These are phyloP conservation scores for Ophiostoma ips DNA, from an alignment of 2,329 filamentous ascomycete genomes.

Conservation along the genomic window DNA sequence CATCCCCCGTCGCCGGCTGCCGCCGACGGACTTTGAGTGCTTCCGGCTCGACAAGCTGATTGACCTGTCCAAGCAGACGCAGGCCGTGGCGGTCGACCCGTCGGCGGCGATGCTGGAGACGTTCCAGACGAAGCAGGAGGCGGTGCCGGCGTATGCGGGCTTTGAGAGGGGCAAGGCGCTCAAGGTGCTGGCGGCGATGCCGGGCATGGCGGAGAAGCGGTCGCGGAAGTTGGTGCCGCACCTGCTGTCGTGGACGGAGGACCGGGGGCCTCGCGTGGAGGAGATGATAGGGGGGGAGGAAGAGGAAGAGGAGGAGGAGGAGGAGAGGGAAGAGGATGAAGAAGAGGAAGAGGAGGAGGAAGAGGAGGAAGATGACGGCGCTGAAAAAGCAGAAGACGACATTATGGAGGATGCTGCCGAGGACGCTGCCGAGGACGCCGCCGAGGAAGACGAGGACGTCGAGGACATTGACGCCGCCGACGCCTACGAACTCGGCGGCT, in stretches of 20 bases:
- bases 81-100: slow-evolving; percentile 37
- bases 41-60: slow-evolving; percentile 53
- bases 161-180: slow-evolving; percentile 65
- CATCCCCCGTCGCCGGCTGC: slow-evolving; percentile 18
- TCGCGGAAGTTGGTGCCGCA: slow-evolving; percentile 77
- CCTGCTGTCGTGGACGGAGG: slow-evolving; percentile 66
- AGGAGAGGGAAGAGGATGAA: slow-evolving; percentile 27
- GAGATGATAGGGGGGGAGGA: slow-evolving; percentile 18
- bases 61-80: slow-evolving; percentile 34
- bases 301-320: slow-evolving; percentile 25
- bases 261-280: slow-evolving; percentile 19
- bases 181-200: slow-evolving; percentile 59
- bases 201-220: slow-evolving; percentile 68
- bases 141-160: slow-evolving; percentile 33
- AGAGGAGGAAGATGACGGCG: slow-evolving; percentile 13
- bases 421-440: slow-evolving; percentile 20
- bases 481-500: slow-evolving; percentile 26
- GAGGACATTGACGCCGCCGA: slow-evolving; percentile 9
- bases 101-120: slow-evolving; percentile 43
- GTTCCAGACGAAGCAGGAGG: slow-evolving; percentile 51
- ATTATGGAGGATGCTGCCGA: slow-evolving; percentile 11
- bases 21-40: slow-evolving; percentile 70
- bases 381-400: too few species aligned
- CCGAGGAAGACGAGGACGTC: slow-evolving; percentile 18
- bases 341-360: slow-evolving; percentile 20